These are phyloP conservation scores for Tricholoma matsutake DNA, from an alignment of 768 basidiomycete genomes.

Conservation along the genomic window DNA sequence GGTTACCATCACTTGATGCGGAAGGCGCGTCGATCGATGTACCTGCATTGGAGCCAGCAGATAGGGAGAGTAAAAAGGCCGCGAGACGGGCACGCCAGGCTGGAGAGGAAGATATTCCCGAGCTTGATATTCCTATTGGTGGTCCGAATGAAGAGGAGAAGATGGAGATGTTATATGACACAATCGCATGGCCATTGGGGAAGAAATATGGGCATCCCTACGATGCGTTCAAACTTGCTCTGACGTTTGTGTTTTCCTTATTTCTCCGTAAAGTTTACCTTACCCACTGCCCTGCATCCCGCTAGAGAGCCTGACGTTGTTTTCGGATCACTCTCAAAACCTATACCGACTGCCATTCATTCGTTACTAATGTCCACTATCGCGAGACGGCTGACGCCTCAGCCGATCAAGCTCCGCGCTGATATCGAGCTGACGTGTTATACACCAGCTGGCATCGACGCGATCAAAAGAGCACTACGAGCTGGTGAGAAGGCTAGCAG, in stretches of 20 bases:
- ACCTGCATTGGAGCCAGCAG: constrained; percentile 30
- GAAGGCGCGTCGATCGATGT: constrained; percentile 28
- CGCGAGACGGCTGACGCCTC: constrained; percentile 92
- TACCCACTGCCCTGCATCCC: constrained; percentile 1
- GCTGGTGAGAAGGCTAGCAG: constrained; percentile 88
- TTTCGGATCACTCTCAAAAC: constrained; percentile 64
- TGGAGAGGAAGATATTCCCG: constrained; percentile 40
- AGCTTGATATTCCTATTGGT: constrained; percentile 36
- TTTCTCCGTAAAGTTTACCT: not conserved
- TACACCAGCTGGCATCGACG: constrained; percentile 92
- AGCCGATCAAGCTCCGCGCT: constrained; percentile 97
- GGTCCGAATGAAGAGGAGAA: constrained; percentile 70
- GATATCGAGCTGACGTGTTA: constrained; percentile 98
- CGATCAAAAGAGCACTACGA: constrained; percentile 87
- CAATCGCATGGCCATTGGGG: constrained; percentile 90
- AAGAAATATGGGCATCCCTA: constrained; percentile 93
- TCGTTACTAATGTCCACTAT: constrained; percentile 76
- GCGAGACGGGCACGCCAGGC: constrained; percentile 45
- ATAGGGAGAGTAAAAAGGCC: constrained; percentile 48
- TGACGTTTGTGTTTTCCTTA: constrained; percentile 60
- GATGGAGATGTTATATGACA: constrained; percentile 84
- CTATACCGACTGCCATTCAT: constrained; percentile 54
- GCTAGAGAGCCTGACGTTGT: constrained; percentile 60
- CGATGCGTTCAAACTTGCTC: constrained; percentile 96
- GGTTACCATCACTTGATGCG: constrained; percentile 51